Conservation (phyloP, 225 moss, liverwort and hornwort species). For the Neckera pumila region DNA sequence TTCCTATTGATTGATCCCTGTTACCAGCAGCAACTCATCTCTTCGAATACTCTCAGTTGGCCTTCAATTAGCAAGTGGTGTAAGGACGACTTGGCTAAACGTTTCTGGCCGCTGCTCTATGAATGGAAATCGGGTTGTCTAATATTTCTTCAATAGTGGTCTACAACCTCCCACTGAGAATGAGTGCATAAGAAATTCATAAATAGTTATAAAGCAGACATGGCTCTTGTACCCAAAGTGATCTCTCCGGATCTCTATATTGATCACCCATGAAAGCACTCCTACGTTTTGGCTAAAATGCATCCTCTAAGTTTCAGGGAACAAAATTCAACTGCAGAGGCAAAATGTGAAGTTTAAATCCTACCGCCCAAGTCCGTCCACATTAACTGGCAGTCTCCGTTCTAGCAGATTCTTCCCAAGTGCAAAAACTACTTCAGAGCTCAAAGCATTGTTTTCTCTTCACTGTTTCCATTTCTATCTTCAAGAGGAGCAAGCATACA, state of each 20-base stretch:
- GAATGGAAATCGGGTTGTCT: background rate
- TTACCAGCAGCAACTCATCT: background rate
- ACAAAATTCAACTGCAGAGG: background rate
- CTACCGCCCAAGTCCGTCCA: background rate
- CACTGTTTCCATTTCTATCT: background rate
- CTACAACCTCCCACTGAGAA: background rate
- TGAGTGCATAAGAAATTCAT: background rate
- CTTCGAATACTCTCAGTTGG: background rate
- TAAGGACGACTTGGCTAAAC: background rate
- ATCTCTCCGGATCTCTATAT: background rate
- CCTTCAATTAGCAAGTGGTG: background rate
- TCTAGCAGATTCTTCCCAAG: background rate
- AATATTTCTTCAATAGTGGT: background rate
- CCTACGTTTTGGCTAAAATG: background rate
- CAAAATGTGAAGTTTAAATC: background rate
- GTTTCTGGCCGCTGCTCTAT: background rate
- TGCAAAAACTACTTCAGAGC: background rate
- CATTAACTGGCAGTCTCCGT: background rate
- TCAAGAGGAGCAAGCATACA: background rate
- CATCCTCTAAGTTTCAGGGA: background rate
- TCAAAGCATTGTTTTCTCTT: background rate
- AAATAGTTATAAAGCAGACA: background rate
- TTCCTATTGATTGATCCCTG: background rate
- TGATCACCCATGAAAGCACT: background rate
- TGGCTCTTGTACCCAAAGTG: background rate